Conservation (phyloP, 345 rosid genomes). For the Arabidopsis suecica region DNA sequence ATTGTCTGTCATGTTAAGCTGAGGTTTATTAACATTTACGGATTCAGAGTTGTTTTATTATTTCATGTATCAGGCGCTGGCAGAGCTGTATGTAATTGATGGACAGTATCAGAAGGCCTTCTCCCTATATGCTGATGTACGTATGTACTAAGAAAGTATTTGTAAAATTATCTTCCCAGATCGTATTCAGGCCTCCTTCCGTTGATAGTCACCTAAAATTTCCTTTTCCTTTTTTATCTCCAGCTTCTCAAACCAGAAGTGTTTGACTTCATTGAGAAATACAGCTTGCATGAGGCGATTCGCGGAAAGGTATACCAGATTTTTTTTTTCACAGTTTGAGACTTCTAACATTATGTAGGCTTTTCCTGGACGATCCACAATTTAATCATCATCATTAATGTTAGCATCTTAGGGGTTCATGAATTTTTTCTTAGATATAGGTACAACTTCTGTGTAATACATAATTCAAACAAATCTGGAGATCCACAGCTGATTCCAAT, state of each 20-base stretch:
- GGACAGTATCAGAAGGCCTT: slow-evolving; percentile 92
- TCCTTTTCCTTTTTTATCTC: slow-evolving; percentile 37
- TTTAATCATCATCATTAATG: slow-evolving; percentile 17
- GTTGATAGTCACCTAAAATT: slow-evolving; percentile 22
- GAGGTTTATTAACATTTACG: slow-evolving; percentile 28
- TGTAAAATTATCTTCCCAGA: slow-evolving; percentile 3
- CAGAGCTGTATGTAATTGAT: slow-evolving; percentile 87
- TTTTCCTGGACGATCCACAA: slow-evolving; percentile 15
- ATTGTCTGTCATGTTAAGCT: slow-evolving; percentile 29
- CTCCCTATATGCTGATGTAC: slow-evolving; percentile 95
- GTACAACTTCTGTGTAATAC: not conserved
- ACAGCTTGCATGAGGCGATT: slow-evolving; percentile 79
- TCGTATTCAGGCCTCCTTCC: slow-evolving; percentile 12
- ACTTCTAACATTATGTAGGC: slow-evolving; percentile 23
- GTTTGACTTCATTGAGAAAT: slow-evolving; percentile 85
- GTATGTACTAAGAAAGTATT: slow-evolving; percentile 45
- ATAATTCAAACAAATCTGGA: slow-evolving; percentile 19
- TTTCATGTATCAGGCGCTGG: slow-evolving; percentile 67
- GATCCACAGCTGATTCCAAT: not conserved
- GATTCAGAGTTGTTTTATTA: slow-evolving; percentile 35
- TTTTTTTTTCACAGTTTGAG: slow-evolving; percentile 23
- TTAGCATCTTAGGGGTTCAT: slow-evolving; percentile 10
- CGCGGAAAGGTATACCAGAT: slow-evolving; percentile 81
- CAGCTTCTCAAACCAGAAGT: slow-evolving; percentile 96
- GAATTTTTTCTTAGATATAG: slow-evolving; percentile 24